Conservation (phyloP, 768 basidiomycete genomes). For the Lentinula edodes region DNA sequence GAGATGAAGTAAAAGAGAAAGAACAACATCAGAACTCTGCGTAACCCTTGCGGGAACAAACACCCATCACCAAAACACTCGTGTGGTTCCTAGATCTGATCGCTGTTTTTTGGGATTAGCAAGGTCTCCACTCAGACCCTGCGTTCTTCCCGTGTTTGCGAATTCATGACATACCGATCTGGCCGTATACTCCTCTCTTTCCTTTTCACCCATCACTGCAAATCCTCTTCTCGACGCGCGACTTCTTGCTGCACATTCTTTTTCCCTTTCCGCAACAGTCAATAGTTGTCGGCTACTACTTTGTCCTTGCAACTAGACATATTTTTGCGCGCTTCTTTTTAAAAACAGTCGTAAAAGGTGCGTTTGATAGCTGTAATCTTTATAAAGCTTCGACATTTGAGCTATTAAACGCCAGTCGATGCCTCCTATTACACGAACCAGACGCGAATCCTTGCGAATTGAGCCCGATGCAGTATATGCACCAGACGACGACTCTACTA, state of each 20-base stretch:
- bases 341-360: neutral
- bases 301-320: conserved; percentile 15
- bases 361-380: too few relatives aligned
- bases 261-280: neutral
- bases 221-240: neutral
- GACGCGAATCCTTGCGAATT: conserved; percentile 18
- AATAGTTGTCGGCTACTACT: neutral
- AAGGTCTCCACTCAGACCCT: neutral
- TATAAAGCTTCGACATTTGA: neutral
- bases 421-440: conserved; percentile 14
- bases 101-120: neutral
- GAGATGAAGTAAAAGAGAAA: neutral
- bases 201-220: conserved; percentile 2
- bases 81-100: conserved; percentile 3
- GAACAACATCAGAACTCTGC: neutral
- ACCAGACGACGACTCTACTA: conserved; percentile 5
- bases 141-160: conserved; percentile 3
- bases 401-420: neutral
- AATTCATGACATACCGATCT: conserved; percentile 3
- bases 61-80: neutral
- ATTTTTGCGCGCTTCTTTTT: neutral
- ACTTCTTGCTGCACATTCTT: neutral
- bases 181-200: neutral
- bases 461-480: conserved; percentile 10
- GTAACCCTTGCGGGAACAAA: neutral